Percentiles rank a stretch among this genome's conserved stretches.
Conservation (phyloP, 345 rosid species). For the Salix purpurea region DNA sequence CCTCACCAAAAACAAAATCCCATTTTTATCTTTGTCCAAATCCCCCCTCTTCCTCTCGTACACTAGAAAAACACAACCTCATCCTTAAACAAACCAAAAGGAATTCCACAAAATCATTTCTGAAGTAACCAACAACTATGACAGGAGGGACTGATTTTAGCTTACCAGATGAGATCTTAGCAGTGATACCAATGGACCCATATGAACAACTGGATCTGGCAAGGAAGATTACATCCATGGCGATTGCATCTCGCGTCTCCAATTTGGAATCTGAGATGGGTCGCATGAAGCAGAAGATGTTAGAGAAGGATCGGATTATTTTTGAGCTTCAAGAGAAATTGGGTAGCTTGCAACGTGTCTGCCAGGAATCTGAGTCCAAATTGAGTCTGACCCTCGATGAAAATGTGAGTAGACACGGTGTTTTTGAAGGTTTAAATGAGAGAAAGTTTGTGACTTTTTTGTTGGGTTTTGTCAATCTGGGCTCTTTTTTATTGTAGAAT, state of each 20-base stretch:
- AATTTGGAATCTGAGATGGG: constrained; percentile 64
- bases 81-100: neutral
- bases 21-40: no score
- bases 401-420: constrained; percentile 40
- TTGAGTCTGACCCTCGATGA: constrained; percentile 57
- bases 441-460: neutral
- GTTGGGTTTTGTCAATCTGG: neutral
- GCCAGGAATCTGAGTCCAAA: constrained; percentile 52
- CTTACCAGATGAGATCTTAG: constrained; percentile 67
- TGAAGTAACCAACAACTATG: constrained; percentile 20
- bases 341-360: constrained; percentile 43
- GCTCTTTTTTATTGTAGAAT: neutral
- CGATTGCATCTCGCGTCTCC: constrained; percentile 88
- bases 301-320: constrained; percentile 63
- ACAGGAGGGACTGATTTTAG: constrained; percentile 48
- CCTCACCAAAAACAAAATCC: no score
- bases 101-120: constrained; percentile 26
- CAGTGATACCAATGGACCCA: constrained; percentile 81
- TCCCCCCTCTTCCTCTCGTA: neutral
- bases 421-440: neutral
- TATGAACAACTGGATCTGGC: constrained; percentile 96
- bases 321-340: constrained; percentile 54
- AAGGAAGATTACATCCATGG: constrained; percentile 92
- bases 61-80: neutral
- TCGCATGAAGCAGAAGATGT: constrained; percentile 42